A percentile compares a stretch with the other conserved stretches of the same genome.
phyloP scores from a whole-genome alignment of 768 basidiomycete genomes.

The Gymnopilus junonius region DNA sequence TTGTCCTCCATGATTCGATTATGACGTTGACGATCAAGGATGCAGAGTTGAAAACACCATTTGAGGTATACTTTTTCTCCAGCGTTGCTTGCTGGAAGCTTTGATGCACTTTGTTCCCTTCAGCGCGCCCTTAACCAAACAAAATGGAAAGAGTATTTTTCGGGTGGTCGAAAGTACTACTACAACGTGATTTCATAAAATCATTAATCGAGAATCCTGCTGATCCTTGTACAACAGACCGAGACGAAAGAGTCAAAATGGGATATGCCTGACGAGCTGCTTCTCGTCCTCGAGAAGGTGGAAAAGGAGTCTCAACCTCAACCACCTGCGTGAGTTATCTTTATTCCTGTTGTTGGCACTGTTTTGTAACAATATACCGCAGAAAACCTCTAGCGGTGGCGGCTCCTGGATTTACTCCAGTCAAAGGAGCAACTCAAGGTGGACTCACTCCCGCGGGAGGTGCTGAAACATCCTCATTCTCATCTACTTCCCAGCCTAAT shows the following conservation, averaged over 20 bases:
- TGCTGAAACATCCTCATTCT: constrained; percentile 52
- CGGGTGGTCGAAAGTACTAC: constrained; percentile 89
- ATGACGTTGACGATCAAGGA: constrained; percentile 5
- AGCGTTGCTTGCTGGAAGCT: constrained; percentile 5
- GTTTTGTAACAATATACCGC: background rate
- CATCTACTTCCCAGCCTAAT: constrained; percentile 52
- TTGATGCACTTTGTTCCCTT: constrained; percentile 16
- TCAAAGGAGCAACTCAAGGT: constrained; percentile 52
- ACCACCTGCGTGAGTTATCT: constrained; percentile 23
- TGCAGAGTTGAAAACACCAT: constrained; percentile 85
- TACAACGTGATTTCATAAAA: constrained; percentile 65
- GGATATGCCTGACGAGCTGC: constrained; percentile 95
- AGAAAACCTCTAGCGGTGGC: constrained; percentile 36
- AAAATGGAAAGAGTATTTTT: constrained; percentile 96
- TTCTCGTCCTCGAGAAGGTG: constrained; percentile 82
- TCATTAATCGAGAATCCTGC: background rate
- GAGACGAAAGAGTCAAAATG: constrained; percentile 94
- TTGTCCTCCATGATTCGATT: background rate
- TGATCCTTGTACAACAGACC: constrained; percentile 48
- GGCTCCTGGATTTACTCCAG: constrained; percentile 48
- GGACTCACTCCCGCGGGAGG: constrained; percentile 57
- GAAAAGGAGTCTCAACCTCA: constrained; percentile 69
- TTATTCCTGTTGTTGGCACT: background rate
- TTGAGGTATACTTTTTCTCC: constrained; percentile 65
- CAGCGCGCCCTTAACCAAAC: constrained; percentile 89